Base-by-base conservation (phyloP, 768 basidiomycete genomes). In the Kondoa malvinella region DNA sequence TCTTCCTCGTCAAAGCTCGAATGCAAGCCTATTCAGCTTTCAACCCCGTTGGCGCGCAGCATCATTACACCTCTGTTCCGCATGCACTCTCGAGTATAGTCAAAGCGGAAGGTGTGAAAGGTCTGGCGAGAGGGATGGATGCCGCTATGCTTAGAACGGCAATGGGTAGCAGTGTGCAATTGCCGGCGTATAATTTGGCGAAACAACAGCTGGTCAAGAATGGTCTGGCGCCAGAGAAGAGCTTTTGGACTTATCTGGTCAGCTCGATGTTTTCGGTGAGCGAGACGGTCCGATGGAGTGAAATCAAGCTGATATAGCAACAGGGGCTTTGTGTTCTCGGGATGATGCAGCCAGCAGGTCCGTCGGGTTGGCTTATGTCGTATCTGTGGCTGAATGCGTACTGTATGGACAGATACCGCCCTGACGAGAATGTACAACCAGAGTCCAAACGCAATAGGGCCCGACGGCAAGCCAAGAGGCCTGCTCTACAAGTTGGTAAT, bases 1-100 rank as follows among this genome's bases (percentile, higher is more conserved):
- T 95, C 15, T 99, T 95, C 78, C 80, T 99, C 67, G 85, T 99
- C 75, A 99, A 99, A 79, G 95, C 95, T 3, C 84, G 95, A 58
- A 96, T 99, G 87, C 95, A 99, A 82, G 95, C 95, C 31, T 99
- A 91, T 78, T 97, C 92, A 0, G 92, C 94, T 4, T 84, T 86
- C 56, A 81, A 96, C 14, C 94, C 95, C 4, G 89, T 99, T 65
- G 95, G 95, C 68, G 82, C 91, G 8, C 95, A 99, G 74, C 94
- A 92, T 76, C 76, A 89, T 73, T 99, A 99, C 80, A 88, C 86
- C 72, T 86, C 77, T 72, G 87, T 88, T 0, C 84, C 87, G 66
- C 81, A 94, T 73, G 95, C 92, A 0, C 78, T 99, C 21, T 76
- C 81, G 0, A 87, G 84, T 0, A 92, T 99, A 72, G 86, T 85